Base-by-base conservation (phyloP, 352 stramenopile genomes). In the Albugo laibachii region DNA sequence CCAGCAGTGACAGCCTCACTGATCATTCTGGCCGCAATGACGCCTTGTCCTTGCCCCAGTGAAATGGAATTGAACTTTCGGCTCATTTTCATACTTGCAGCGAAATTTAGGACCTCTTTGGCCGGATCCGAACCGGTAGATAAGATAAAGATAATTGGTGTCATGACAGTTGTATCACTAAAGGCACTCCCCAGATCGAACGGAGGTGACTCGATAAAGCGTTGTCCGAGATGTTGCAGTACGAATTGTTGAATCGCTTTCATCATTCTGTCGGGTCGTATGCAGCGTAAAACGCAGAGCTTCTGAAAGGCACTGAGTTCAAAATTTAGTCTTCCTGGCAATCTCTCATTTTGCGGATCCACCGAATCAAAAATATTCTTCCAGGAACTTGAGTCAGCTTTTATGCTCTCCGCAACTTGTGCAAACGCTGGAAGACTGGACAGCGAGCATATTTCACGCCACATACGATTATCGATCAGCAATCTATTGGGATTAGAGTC, bases 91-190 rank as follows among this genome's bases (percentile, higher is more conserved):
- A 80, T 81, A 4, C 56, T 74, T 50, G 70, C 62, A 0, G 88
- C 87, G 56, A 96, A 96, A 20, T 80, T 76, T 13, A 95, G 77
- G 41, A 97, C 55, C 49, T 96, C 88, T 46, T 92, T 93, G 11
- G 88, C 93, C 12, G 88, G 88, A 55, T 97, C 88, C 0, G 87
- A 94, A n/a, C 88, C 88, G 14, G 83, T 89, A 1, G 82, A 95
- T 0, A 97, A 58, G 24, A 97, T 82, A 41, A 97, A 97, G 31
- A 97, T 95, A 15, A 94, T 70, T 1, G 88, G 88, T 0, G 87
- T 96, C 35, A 66, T 74, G 13, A 86, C 66, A 11, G 72, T 89
- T 16, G 92, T 80, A 46, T 96, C 87, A 8, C 69, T 67, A 50
- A 95, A 96, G 13, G 93, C 89, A 21, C 88, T 84, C 24, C 72